Percentiles rank a stretch among this genome's conserved stretches.
phyloP scores from a whole-genome alignment of 192 early-diverging fungal species.

The Funneliformis mosseae region DNA sequence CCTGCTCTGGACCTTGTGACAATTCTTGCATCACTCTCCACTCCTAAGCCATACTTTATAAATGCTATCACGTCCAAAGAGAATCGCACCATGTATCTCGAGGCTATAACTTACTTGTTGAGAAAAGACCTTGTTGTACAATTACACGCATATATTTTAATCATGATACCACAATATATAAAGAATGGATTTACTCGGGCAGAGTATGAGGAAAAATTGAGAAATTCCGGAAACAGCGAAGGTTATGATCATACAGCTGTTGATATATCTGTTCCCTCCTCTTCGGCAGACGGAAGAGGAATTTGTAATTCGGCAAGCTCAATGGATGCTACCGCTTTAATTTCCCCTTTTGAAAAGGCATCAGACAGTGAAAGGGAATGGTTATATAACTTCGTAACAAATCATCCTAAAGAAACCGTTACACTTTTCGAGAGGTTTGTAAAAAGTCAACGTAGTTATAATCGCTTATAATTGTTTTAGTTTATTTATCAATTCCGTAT shows the following conservation, averaged over 20 bases:
- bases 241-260: slow-evolving; percentile 20
- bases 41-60: slow-evolving; percentile 56
- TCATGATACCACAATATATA: slow-evolving; percentile 65
- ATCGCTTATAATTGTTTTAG: neutral
- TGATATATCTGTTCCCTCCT: no score
- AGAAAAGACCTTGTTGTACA: slow-evolving; percentile 77
- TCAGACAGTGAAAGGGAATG: slow-evolving; percentile 53
- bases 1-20: slow-evolving; percentile 17
- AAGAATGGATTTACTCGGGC: slow-evolving; percentile 42
- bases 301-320: slow-evolving; percentile 27
- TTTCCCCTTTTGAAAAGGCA: slow-evolving; percentile 49
- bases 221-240: slow-evolving; percentile 14
- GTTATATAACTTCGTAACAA: slow-evolving; percentile 51
- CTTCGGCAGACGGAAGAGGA: no score
- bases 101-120: slow-evolving; percentile 80
- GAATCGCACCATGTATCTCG: slow-evolving; percentile 69
- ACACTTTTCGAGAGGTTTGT: slow-evolving; percentile 59
- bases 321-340: slow-evolving; percentile 33
- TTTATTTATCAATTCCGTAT: neutral
- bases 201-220: slow-evolving; percentile 42
- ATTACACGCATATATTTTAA: slow-evolving; percentile 75
- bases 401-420: slow-evolving; percentile 57
- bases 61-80: slow-evolving; percentile 63
- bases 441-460: neutral
- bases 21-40: slow-evolving; percentile 63